Percentiles rank a stretch among this genome's conserved stretches.
These are phyloP conservation scores for Hibiscus trionum DNA, from an alignment of 345 rosid genomes.

Conservation along the genomic window DNA sequence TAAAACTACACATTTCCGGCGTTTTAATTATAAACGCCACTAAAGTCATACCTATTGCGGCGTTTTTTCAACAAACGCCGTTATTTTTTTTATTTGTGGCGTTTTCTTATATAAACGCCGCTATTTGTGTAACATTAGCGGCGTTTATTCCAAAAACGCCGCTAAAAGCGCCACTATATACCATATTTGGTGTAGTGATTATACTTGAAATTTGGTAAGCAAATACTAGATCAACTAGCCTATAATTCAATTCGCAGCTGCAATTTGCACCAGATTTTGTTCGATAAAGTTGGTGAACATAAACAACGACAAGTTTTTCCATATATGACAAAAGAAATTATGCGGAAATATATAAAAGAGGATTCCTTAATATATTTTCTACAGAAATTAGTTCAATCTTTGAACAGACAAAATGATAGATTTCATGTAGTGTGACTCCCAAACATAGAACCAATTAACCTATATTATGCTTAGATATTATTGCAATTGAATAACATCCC, in stretches of 20 bases:
- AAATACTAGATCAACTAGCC: background rate
- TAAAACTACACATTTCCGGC: too few relatives aligned
- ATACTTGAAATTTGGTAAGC: background rate
- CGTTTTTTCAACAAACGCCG: too few relatives aligned
- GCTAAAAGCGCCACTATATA: too few relatives aligned
- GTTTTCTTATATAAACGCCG: too few relatives aligned
- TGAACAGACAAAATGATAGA: conserved; percentile 12
- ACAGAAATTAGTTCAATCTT: conserved; percentile 13
- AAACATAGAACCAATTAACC: background rate
- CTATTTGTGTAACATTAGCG: too few relatives aligned
- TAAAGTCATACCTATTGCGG: too few relatives aligned
- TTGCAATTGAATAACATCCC: background rate
- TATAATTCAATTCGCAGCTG: background rate
- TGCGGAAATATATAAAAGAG: background rate
- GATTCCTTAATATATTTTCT: background rate
- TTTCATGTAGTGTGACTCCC: background rate
- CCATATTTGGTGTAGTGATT: too few relatives aligned
- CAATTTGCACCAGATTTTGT: background rate
- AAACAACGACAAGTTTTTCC: background rate
- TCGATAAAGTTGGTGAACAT: background rate
- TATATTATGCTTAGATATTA: background rate
- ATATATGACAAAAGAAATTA: conserved; percentile 3
- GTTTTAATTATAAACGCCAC: too few relatives aligned
- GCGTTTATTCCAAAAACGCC: too few relatives aligned
- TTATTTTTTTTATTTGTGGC: too few relatives aligned